Conservation (phyloP, 2,329 filamentous ascomycete species). For the Beauveria rudraprayagi region DNA sequence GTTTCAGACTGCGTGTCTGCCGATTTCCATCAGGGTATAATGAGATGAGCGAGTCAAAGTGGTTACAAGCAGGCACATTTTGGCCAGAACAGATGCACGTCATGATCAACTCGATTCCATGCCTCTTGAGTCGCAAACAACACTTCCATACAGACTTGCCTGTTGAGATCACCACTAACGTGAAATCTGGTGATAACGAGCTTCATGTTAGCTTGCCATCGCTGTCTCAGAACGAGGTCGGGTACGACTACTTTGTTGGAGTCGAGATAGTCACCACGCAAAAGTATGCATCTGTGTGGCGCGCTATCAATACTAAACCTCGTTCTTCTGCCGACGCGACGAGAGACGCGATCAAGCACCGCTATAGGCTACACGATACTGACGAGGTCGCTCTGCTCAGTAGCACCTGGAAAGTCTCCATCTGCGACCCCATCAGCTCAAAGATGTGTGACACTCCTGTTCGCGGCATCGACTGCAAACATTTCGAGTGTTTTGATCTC, state of each 20-base stretch:
- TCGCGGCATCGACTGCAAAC: conserved; percentile 4
- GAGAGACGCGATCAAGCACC: neutral
- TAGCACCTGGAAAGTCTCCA: conserved; percentile 2
- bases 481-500: conserved; percentile 26
- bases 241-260: neutral
- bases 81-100: conserved; percentile 3
- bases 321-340: neutral
- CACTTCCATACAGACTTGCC: conserved; percentile 9
- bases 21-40: neutral
- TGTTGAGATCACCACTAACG: neutral
- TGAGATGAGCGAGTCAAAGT: neutral
- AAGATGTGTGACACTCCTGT: neutral
- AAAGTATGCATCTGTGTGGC: neutral
- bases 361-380: neutral
- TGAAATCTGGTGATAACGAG: neutral
- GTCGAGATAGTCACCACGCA: conserved; percentile 2
- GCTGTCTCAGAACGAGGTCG: neutral
- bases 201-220: conserved; percentile 2
- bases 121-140: conserved; percentile 2
- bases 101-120: neutral
- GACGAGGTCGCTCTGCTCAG: neutral
- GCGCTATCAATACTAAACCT: neutral
- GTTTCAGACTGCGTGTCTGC: conserved; percentile 7
- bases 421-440: conserved; percentile 5
- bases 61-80: neutral